Base-by-base conservation (phyloP, 2,329 filamentous ascomycete genomes). In the Lasiodiplodia citricola region DNA sequence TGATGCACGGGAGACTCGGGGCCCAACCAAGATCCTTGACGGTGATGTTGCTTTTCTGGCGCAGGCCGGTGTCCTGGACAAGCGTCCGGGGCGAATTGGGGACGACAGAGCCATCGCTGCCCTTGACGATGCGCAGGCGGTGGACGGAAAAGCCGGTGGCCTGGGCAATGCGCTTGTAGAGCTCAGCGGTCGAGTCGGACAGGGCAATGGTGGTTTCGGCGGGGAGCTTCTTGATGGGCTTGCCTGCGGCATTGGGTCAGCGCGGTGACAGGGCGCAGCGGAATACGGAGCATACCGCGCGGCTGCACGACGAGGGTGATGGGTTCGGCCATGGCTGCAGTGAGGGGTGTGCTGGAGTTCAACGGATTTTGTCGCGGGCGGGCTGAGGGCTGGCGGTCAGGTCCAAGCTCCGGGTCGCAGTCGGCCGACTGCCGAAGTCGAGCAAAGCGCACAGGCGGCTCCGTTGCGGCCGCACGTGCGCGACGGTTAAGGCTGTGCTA, bases 21-120 rank as follows among this genome's bases (percentile, higher is more conserved):
- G 54, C 23, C 70, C 57, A 87, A 95, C 94, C 96, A 37, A 99
- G 86, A 79, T 99, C 95, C 84, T 99, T 98, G 72, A 98, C 92
- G 73, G 96, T 89, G 60, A 99, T 81, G 23, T 85, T 83, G 71
- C 87, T 88, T 73, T 86, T 85, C 72, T 90, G 85, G 67, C 83
- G 82, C 56, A 91, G 79, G 16, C 88, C 87, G 3, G 85, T 86
- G 55, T 83, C 82, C 70, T 86, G 80, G 47, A 91, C 78, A 2
- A 83, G 87, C 16, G 83, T 80, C 66, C 84, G 82, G 67, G 83
- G 80, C 66, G 80, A 82, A 73, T 90, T 90, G 66, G 86, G 82
- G 16, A 91, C 80, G 52, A 86, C 76, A 51, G 82, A 84, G 60
- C 88, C 87, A 81, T 90, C 88, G 71, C 85, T 87, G 70, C 85